Evolutionary conservation across 768 basidiomycete genomes (phyloP).

Genomic region (Mycena sanguinolenta): DNA sequence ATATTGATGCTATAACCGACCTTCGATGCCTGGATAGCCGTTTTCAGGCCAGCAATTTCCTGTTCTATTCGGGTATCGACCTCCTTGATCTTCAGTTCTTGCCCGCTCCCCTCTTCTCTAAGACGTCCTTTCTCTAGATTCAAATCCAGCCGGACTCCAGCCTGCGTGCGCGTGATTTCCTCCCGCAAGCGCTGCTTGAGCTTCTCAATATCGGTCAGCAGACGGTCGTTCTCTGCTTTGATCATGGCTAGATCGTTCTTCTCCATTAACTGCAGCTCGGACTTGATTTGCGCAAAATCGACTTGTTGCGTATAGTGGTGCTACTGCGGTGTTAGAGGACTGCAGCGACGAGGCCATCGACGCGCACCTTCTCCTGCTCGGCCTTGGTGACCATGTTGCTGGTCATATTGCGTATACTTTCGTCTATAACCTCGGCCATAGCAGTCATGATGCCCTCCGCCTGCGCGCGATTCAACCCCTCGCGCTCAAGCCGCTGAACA

Average conservation of each 20-base stretch:
- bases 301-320: conserved; percentile 96
- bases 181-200: conserved; percentile 93
- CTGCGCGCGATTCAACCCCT: conserved; percentile 91
- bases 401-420: conserved; percentile 96
- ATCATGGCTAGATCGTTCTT: conserved; percentile 97
- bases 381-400: conserved; percentile 96
- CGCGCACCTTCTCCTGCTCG: conserved; percentile 91
- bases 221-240: conserved; percentile 96
- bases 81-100: conserved; percentile 97
- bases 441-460: conserved; percentile 98
- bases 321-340: conserved; percentile 51
- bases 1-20: conserved; percentile 49
- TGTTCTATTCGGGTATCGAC: conserved; percentile 97
- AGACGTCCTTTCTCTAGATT: conserved; percentile 98
- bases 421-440: conserved; percentile 97
- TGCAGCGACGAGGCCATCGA: background rate
- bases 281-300: conserved; percentile 96
- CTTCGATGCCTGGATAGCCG: conserved; percentile 89
- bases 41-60: conserved; percentile 90
- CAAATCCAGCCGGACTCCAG: conserved; percentile 92
- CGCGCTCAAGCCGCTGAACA: conserved; percentile 89
- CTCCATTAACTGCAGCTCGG: conserved; percentile 95
- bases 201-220: conserved; percentile 92
- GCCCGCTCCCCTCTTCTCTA: conserved; percentile 90
- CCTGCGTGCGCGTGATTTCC: conserved; percentile 92